Base-by-base conservation (phyloP, 371 early-diverging fungal species). In the Lichtheimia hyalospora region DNA sequence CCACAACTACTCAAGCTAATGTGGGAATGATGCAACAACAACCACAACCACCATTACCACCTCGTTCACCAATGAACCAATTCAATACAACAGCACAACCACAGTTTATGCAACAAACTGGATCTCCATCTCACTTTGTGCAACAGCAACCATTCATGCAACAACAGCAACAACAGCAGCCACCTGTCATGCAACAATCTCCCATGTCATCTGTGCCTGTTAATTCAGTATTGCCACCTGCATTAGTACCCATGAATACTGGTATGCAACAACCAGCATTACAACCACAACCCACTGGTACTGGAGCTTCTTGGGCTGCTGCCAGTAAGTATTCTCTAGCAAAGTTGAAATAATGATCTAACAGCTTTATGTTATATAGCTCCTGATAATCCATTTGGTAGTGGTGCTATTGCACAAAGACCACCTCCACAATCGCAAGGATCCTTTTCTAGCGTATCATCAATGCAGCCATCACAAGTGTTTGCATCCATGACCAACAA, bases 311-410 rank as follows among this genome's bases (percentile, higher is more conserved):
- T 10, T 79, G 79, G 79, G 67, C 73, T 8, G 63, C 60, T 54
- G 70, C 79, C 24, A 79, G 71, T 70, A 67, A 70, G 67, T 54
- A 40, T 44, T n/a, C 25, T 25, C 5, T 25, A n/a, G 8, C 10
- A 20, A 40, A 3, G 21, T 34, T 27, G 20, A 18, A 20, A 27
- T 48, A 18, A 49, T 34, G 14, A 41, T 46, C 18, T 57, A 12
- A 13, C 41, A 27, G 12, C 28, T 16, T 46, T 27, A 3, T 53
- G 15, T 58, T 24, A 61, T 7, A n/a, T 61, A 70, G 67, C 80
- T 34, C 80, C 80, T 16, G 75, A 74, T 62, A 78, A 78, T 59
- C 78, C 78, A 46, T 78, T 78, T 57, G 78, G 78, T 16, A 56
- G 60, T 23, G 54, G 39, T 25, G 48, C 49, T 27, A 42, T 39